Evolutionary conservation across 345 rosid genomes (phyloP).

Genomic region (Boechera divaricarpa): DNA sequence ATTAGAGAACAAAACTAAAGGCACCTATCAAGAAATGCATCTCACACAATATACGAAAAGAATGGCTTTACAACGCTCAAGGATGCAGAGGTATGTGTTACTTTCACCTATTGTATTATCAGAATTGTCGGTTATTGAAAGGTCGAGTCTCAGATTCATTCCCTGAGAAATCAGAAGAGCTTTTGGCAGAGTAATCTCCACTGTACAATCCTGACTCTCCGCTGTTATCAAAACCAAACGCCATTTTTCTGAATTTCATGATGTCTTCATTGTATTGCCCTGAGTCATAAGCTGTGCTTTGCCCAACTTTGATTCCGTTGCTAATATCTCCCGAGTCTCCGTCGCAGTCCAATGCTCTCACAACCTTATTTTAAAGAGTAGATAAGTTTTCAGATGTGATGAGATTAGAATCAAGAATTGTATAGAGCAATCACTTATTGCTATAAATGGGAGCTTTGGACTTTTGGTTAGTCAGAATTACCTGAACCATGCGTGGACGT

Average conservation of each 20-base stretch:
- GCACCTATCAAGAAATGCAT: slow-evolving; percentile 41
- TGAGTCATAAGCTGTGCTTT: slow-evolving; percentile 80
- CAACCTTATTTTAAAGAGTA: slow-evolving; percentile 54
- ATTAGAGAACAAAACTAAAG: slow-evolving; percentile 38
- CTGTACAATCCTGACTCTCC: slow-evolving; percentile 56
- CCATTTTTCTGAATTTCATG: slow-evolving; percentile 68
- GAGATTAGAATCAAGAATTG: slow-evolving; percentile 11
- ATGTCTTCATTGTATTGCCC: slow-evolving; percentile 87
- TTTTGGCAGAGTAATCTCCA: slow-evolving; percentile 55
- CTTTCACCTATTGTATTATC: slow-evolving; percentile 36
- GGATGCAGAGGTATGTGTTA: slow-evolving; percentile 26
- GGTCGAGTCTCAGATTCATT: slow-evolving; percentile 45
- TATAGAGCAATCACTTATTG: background rate
- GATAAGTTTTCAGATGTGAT: slow-evolving; percentile 10
- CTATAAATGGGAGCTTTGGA: background rate
- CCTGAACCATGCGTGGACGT: slow-evolving; percentile 97
- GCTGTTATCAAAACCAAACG: slow-evolving; percentile 56
- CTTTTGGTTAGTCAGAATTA: slow-evolving; percentile 37
- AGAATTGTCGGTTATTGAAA: slow-evolving; percentile 39
- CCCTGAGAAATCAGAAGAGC: slow-evolving; percentile 50
- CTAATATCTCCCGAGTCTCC: slow-evolving; percentile 68
- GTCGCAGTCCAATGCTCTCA: slow-evolving; percentile 77
- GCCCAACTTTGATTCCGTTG: slow-evolving; percentile 82
- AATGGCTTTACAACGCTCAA: slow-evolving; percentile 38
- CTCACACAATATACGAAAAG: slow-evolving; percentile 22